Evolutionary conservation across 352 stramenopile genomes (phyloP), one percentile per base, ranked within the genome.

Genomic region (Globisporangium nagaii): DNA sequence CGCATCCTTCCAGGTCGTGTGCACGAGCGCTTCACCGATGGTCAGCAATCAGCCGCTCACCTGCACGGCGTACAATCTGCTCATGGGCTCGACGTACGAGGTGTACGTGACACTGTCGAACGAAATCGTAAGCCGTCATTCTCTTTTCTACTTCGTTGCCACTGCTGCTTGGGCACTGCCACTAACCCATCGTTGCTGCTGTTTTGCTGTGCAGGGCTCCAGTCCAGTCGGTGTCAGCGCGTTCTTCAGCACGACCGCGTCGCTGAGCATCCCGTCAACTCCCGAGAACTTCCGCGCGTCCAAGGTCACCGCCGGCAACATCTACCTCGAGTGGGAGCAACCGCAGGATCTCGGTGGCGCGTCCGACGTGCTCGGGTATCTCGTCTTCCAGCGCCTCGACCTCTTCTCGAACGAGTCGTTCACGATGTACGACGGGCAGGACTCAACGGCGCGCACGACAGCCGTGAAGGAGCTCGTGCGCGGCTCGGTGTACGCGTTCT

Each of bases 381-480:
- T 69, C 13, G 62, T 88, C 2, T 86, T 73, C 40, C 73, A 85
- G 41, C 62, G 63, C 3, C 50, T 63, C 20, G 27, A 62, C 20
- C 39, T 61, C 6, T 52, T 20, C 7, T 46, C 54, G 2, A 56
- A 66, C 9, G 43, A 40, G 2, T 75, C 67, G 17, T 81, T 81
- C 19, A 66, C 56, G 2, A 59, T 84, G 22, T 88, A 88, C 46
- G 70, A 88, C 27, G 72, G 74, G 0, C 68, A 79, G 53, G 62
- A 84, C 27, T 81, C 68, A 9, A 63, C 41, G 0, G 47, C 43
- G 2, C 62, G 55, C 8, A 54, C 59, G 7, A 31, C 73, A 0
- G 50, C 48, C 22, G 20, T 74, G 25, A 74, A 66, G 30, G 63
- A 61, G 6, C 30, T 88, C 7, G 42, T 39, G 5, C 60, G 75